Conservation (phyloP, 2,329 filamentous ascomycete genomes). For the Alternaria consortialis region DNA sequence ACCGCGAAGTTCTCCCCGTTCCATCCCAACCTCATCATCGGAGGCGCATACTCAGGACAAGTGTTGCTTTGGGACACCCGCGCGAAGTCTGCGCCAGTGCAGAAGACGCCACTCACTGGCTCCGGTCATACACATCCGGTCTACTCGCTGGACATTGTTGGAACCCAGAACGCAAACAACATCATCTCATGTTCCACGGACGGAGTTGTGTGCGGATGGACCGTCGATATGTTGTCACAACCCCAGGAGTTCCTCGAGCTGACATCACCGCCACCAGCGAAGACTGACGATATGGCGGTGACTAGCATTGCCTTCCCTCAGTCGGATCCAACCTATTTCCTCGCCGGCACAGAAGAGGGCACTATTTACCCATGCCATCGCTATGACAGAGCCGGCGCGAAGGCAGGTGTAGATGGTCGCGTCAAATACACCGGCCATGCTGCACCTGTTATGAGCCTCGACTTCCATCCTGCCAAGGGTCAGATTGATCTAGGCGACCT, state of each 20-base stretch:
- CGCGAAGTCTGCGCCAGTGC: conserved; percentile 81
- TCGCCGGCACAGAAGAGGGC: conserved; percentile 96
- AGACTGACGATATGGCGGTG: conserved; percentile 92
- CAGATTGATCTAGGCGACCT: conserved; percentile 94
- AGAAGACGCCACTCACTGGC: conserved; percentile 94
- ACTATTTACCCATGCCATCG: conserved; percentile 95
- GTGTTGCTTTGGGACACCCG: conserved; percentile 97
- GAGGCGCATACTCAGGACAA: conserved; percentile 95
- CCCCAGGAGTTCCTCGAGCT: conserved; percentile 94
- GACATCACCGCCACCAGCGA: conserved; percentile 78
- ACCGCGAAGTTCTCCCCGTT: conserved; percentile 98
- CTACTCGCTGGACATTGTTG: conserved; percentile 93
- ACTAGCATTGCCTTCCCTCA: conserved; percentile 95
- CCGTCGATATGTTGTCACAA: conserved; percentile 95
- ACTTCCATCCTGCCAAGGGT: conserved; percentile 92
- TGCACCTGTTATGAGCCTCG: conserved; percentile 93
- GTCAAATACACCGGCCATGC: conserved; percentile 90
- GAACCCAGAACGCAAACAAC: conserved; percentile 98
- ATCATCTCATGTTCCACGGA: conserved; percentile 97
- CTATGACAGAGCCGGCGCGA: conserved; percentile 96
- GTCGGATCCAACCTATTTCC: conserved; percentile 95
- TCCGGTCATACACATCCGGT: conserved; percentile 96
- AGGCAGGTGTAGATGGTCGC: conserved; percentile 90
- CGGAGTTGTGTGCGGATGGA: conserved; percentile 96
- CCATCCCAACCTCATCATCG: conserved; percentile 94